Evolutionary conservation across 495 filamentous ascomycete genomes (phyloP), one percentile per base, ranked within the genome.

Genomic region (Neurospora discreta): DNA sequence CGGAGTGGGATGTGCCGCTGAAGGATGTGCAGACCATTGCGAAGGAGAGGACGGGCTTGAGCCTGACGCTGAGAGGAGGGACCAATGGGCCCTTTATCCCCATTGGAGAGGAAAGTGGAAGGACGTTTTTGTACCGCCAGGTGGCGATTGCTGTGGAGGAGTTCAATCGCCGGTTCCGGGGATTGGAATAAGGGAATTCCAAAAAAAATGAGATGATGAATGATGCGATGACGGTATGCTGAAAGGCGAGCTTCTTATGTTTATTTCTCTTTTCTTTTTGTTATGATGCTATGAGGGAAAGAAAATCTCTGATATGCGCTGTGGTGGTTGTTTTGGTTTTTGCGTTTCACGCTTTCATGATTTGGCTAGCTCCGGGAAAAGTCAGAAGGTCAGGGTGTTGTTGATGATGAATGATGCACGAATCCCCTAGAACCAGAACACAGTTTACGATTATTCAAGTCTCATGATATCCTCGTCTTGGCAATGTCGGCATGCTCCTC

Each of bases 11-110:
- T 75, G 92, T 98, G 33, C 92, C 92, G 39, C 84, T 99, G 68
- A 97, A 95, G 75, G 95, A 99, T 77, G 90, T 99, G 43, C 94
- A 98, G 87, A 97, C 93, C 0, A 98, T 99, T 72, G 90, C 90
- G 39, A 99, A 98, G 83, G 95, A 99, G 85, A 84, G 95, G 72
- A 99, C 96, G 13, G 95, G 95, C 9, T 89, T 99, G 84, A 92
- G 90, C 68, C 87, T 98, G 73, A 90, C 92, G 52, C 82, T 98
- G 73, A 92, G 97, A 74, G 94, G 93, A 1, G 93, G 93, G 13
- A 92, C 91, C 20, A 97, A 97, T 78, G 95, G 95, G 16, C 95
- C 95, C 11, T 99, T 98, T 76, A 92, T 99, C 40, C 95, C 95
- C 0, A 92, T 98, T 3, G 90, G 89, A 71, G 92, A 98, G 78